Conservation (phyloP, 2,329 filamentous ascomycete species). For the Pezicula carpinea region DNA sequence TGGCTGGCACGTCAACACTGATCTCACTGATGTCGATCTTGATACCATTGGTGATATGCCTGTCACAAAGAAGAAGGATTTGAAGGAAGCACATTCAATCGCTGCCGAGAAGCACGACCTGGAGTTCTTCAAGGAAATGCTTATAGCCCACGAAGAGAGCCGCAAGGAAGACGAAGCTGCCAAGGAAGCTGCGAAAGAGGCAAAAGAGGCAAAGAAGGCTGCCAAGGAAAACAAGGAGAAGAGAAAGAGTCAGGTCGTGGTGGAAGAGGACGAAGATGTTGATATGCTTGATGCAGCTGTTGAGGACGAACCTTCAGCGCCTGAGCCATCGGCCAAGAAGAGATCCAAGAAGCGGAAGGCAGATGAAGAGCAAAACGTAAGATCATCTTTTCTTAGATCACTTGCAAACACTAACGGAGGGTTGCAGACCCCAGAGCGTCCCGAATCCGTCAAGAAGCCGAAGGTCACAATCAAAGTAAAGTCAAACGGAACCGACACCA, state of each 20-base stretch:
- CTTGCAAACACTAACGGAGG: conserved; percentile 13
- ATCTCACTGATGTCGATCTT: conserved; percentile 71
- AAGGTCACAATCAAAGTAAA: conserved; percentile 67
- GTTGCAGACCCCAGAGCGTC: conserved; percentile 48
- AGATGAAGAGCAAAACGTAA: conserved; percentile 68
- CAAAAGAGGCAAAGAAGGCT: conserved; percentile 43
- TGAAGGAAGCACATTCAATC: conserved; percentile 75
- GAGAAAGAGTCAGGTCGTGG: conserved; percentile 42
- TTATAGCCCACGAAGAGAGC: conserved; percentile 65
- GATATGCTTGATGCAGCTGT: conserved; percentile 53
- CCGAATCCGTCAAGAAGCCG: conserved; percentile 62
- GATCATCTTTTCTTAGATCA: conserved; percentile 16
- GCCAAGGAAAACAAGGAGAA: conserved; percentile 45
- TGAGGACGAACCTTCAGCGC: conserved; percentile 51
- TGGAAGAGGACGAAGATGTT: conserved; percentile 49
- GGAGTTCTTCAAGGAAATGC: conserved; percentile 76
- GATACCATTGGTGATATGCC: conserved; percentile 64
- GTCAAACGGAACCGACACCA: conserved; percentile 46
- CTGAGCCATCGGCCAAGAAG: conserved; percentile 40
- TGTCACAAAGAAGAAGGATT: conserved; percentile 72
- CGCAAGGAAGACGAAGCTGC: conserved; percentile 48
- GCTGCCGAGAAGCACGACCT: conserved; percentile 75
- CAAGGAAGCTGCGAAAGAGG: conserved; percentile 41
- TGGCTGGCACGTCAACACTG: conserved; percentile 85
- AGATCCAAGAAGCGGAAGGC: conserved; percentile 79